phyloP scores from a whole-genome alignment of 2,329 filamentous ascomycete genomes.

The Epichloe gansuensis region DNA sequence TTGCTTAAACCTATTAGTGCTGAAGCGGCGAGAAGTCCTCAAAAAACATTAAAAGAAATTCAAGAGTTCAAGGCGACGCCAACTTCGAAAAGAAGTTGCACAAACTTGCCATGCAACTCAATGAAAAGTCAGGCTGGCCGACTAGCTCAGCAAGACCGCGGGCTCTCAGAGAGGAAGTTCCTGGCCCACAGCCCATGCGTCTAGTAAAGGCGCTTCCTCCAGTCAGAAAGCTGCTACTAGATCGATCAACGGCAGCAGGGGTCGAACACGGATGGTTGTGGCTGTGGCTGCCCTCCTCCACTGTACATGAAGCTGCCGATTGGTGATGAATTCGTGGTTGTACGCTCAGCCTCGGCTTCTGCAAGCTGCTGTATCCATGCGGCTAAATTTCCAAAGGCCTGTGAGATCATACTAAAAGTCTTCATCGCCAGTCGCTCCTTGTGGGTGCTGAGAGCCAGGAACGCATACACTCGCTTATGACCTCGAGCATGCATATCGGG shows the following conservation, averaged over 20 bases:
- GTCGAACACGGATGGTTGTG: constrained; percentile 17
- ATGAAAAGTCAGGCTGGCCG: constrained; percentile 58
- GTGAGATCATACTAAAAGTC: constrained; percentile 49
- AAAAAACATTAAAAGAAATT: constrained; percentile 1
- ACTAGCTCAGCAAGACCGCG: constrained; percentile 54
- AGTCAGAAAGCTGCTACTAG: constrained; percentile 43
- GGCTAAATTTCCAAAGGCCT: constrained; percentile 51
- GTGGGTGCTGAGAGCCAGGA: constrained; percentile 53
- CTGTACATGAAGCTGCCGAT: constrained; percentile 28
- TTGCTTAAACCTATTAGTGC: too few relatives aligned
- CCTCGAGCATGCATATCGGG: constrained; percentile 56
- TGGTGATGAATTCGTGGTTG: constrained; percentile 31
- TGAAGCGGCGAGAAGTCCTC: too few relatives aligned
- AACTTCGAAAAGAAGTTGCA: constrained; percentile 48
- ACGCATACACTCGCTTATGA: constrained; percentile 57
- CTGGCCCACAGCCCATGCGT: constrained; percentile 44
- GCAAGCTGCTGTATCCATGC: constrained; percentile 54
- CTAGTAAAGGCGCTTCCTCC: constrained; percentile 45
- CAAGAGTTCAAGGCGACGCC: constrained; percentile 40
- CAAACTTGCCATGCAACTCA: constrained; percentile 52
- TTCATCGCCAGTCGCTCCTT: constrained; percentile 54
- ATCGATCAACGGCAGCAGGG: constrained; percentile 24
- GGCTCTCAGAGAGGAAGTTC: constrained; percentile 43
- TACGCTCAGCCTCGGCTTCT: constrained; percentile 48
- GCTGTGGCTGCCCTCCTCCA: constrained; percentile 19